These are phyloP conservation scores for Leccinum glutinopallens DNA, from an alignment of 1,284 basidiomycete genomes.

Conservation along the genomic window DNA sequence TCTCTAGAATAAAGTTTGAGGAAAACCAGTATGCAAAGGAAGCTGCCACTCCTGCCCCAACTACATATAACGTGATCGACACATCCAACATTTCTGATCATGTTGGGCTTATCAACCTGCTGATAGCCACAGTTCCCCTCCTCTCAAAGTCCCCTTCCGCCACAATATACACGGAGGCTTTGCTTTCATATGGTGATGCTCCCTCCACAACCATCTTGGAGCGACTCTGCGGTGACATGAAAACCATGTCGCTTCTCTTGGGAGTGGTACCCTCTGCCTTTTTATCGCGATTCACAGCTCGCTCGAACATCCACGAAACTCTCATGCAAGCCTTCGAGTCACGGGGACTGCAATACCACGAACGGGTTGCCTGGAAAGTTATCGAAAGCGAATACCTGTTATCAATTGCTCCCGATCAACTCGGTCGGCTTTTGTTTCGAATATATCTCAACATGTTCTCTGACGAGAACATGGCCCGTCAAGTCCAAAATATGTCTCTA, in stretches of 20 bases:
- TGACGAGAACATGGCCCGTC: slow-evolving; percentile 18
- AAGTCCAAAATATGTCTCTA: slow-evolving; percentile 4
- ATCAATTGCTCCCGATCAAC: slow-evolving; percentile 33
- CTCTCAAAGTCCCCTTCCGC: slow-evolving; percentile 34
- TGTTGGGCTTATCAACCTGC: slow-evolving; percentile 49
- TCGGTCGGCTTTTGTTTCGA: slow-evolving; percentile 44
- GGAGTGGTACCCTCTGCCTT: slow-evolving; percentile 45
- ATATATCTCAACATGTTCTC: slow-evolving; percentile 51
- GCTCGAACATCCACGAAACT: slow-evolving; percentile 46
- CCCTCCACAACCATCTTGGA: slow-evolving; percentile 38
- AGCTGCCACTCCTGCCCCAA: slow-evolving; percentile 34
- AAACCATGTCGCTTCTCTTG: slow-evolving; percentile 43
- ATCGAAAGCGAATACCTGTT: slow-evolving; percentile 18
- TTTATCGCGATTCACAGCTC: slow-evolving; percentile 42
- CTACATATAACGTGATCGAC: slow-evolving; percentile 53
- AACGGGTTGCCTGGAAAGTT: slow-evolving; percentile 46
- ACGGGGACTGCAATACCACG: slow-evolving; percentile 40
- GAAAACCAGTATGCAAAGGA: slow-evolving; percentile 35
- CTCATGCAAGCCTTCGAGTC: slow-evolving; percentile 7
- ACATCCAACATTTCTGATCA: slow-evolving; percentile 55
- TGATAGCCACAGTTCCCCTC: slow-evolving; percentile 42
- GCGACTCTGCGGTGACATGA: slow-evolving; percentile 41
- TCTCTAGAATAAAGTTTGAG: slow-evolving; percentile 38
- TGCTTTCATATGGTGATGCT: slow-evolving; percentile 34
- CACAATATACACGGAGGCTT: slow-evolving; percentile 46